Base-by-base conservation (phyloP, 1,139 yeast species). In the Debaryomyces fabryi region DNA sequence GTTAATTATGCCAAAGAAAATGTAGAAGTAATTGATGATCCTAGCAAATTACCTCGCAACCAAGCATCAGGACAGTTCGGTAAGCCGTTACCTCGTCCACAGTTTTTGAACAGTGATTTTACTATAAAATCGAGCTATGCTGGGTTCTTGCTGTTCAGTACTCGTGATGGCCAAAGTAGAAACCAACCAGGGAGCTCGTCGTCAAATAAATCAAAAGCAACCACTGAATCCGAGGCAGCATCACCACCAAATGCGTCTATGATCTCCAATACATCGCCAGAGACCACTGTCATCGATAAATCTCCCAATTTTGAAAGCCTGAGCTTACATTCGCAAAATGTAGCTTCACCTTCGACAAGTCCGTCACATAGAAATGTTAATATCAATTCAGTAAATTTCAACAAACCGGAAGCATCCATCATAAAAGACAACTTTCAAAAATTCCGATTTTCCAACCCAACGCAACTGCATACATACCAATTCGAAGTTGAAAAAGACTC, bases 141-240 rank as follows among this genome's bases (percentile, higher is more conserved):
- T 1, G 73, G 72, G 2, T 69, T 69, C 44, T 52, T 65, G 13
- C 68, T 61, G 68, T 69, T 68, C 52, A 65, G 64, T 45, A 58
- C 60, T 10, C 52, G 57, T 18, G 58, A 50, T 15, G 25, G 42
- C 20, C 37, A 42, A 24, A 25, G 23, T 21, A 35, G 41, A 21
- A 29, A 44, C 39, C 36, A 39, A 20, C 99, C 99, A 0, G 99
- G 99, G 6, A 93, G 85, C 0, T 99, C 98, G 62, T 93, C 99
- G 40, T 85, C 86, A 42, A 93, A 69, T 36, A 93, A 71, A 66
- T 93, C 99, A 23, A 37, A 24, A 36, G 27, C 23, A 6, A 34
- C 42, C 9, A 29, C 25, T n/a, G 39, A 37, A 4, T 41, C 37
- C 12, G 24, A 29, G 15, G 9, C 13, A 13, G 5, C 23, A 21